Evolutionary conservation across 371 early-diverging fungal genomes (phyloP), one percentile per base, ranked within the genome.

Genomic region (Mortierella sp.): DNA sequence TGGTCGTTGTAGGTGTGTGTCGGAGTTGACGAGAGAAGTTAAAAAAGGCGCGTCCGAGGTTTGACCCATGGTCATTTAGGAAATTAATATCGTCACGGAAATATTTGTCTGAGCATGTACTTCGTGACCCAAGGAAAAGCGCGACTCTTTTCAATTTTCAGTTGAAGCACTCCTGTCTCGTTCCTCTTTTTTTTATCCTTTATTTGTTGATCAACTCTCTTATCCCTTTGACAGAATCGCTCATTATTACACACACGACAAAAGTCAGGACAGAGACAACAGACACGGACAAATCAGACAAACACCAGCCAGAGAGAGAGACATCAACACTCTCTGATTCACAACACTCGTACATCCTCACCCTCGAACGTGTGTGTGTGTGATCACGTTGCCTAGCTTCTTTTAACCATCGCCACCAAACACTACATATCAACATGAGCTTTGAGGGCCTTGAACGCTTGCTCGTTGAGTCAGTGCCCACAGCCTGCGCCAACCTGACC

Each of bases 361-460:
- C 32, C 32, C 63, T 18, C 6, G 6, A 14, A 4, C 35, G 5
- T 18, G 63, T 32, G 5, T 18, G 63, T 32, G 63, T 18, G 35
- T 35, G 63, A 63, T 63, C 21, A 63, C 0, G 18, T 35, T 35
- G 6, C 63, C 63, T 63, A 5, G 11, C 32, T 14, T 63, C 21
- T 5, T 63, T 18, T 41, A 41, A 3, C 38, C 35, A 63, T 63
- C 38, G 63, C 35, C 63, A 35, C 63, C 63, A 63, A 63, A 63
- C 63, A 4, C 35, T 1, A 16, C 35, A 35, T 35, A 35, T 63
- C 21, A 79, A 18, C 29, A 84, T 86, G 86, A 82, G 86, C 75
- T 82, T 86, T 54, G 81, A 81, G 44, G 79, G 77, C 56, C 86
- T 86, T 54, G 86, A 86, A 35, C 86, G 86, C 43, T 70, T 86